phyloP scores from a whole-genome alignment of 495 filamentous ascomycete species.

The Lindgomyces ingoldianus region DNA sequence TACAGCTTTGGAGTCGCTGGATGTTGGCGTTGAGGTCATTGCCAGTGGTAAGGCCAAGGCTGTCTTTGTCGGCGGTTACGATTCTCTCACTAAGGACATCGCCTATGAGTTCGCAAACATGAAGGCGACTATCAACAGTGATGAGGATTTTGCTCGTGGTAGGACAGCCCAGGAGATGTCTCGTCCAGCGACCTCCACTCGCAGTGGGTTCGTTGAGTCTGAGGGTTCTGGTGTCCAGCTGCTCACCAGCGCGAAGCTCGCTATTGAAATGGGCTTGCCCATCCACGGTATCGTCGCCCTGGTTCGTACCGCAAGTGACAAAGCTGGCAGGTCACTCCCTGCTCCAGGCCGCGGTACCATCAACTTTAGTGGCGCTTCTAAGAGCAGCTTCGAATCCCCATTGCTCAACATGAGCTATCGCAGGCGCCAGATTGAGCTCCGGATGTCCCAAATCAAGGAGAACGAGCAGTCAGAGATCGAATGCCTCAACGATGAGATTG shows the following conservation, averaged over 20 bases:
- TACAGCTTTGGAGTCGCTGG: conserved; percentile 93
- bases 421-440: conserved; percentile 86
- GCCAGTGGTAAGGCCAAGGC: conserved; percentile 94
- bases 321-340: conserved; percentile 95
- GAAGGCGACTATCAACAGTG: conserved; percentile 96
- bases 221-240: conserved; percentile 98
- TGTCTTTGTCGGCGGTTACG: conserved; percentile 97
- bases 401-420: conserved; percentile 96
- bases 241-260: conserved; percentile 95
- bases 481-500: conserved; percentile 83
- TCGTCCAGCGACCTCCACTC: conserved; percentile 89
- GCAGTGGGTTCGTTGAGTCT: conserved; percentile 99
- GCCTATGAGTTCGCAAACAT: conserved; percentile 99
- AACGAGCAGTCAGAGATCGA: conserved; percentile 92
- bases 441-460: conserved; percentile 83
- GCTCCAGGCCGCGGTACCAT: conserved; percentile 95
- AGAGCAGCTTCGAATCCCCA: conserved; percentile 88
- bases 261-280: conserved; percentile 96
- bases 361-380: conserved; percentile 88
- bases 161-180: conserved; percentile 98
- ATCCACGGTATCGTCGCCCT: conserved; percentile 94
- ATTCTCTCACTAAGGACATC: conserved; percentile 99
- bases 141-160: conserved; percentile 92
- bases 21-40: conserved; percentile 97
- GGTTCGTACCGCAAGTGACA: conserved; percentile 97